Conservation (phyloP, 1,284 basidiomycete species). For the Somion occarium region DNA sequence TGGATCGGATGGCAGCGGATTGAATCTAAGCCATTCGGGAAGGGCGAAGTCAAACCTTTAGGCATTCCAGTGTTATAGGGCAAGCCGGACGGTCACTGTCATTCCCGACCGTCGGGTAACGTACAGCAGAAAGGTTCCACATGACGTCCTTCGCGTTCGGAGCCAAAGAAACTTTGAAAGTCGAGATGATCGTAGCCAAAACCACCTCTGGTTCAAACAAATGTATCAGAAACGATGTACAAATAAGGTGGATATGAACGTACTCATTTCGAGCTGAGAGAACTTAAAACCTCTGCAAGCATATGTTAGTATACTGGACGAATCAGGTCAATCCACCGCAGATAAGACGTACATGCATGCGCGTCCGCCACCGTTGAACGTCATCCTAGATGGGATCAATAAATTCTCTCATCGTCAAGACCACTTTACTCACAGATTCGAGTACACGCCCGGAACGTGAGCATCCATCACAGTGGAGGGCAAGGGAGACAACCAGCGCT, state of each 20-base stretch:
- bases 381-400: slow-evolving; percentile 21
- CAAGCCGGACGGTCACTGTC: too few species aligned
- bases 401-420: not conserved
- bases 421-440: slow-evolving; percentile 19
- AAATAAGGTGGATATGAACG: not conserved
- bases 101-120: slow-evolving; percentile 6
- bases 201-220: slow-evolving; percentile 12
- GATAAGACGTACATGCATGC: slow-evolving; percentile 23
- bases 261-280: slow-evolving; percentile 18
- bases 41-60: too few species aligned
- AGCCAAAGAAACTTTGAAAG: slow-evolving; percentile 12
- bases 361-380: slow-evolving; percentile 28
- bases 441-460: slow-evolving; percentile 22
- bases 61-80: too few species aligned
- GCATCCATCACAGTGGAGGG: slow-evolving; percentile 15
- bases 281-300: slow-evolving; percentile 16
- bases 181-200: slow-evolving; percentile 13
- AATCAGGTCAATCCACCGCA: not conserved
- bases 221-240: not conserved
- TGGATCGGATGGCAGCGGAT: too few species aligned
- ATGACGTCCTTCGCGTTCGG: slow-evolving; percentile 6
- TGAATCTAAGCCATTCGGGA: too few species aligned
- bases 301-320: not conserved
- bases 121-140: slow-evolving; percentile 12
- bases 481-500: slow-evolving; percentile 24